Evolutionary conservation across 192 early-diverging fungal species (phyloP), one percentile per base, ranked within the genome.

Genomic region (Coemansia sp.): DNA sequence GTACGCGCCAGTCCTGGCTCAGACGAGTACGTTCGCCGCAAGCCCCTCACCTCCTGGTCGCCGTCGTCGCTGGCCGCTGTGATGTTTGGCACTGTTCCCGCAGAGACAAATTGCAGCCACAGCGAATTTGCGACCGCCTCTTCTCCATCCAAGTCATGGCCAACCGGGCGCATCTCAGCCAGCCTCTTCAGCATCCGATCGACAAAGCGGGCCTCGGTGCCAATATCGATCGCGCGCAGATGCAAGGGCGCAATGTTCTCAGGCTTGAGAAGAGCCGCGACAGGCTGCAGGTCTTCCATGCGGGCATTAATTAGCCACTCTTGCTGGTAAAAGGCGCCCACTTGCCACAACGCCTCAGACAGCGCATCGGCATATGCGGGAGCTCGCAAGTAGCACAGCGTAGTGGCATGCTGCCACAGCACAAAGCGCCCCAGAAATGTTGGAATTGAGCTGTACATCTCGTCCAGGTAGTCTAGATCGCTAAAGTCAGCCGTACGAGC

Each of bases 241-340:
- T 84, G 70, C 28, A 84, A 61, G 11, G 70, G 75, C 9, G 70
- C 81, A 43, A 84, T 63, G 55, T 39, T 55, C 2, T 43, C 65
- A 3, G 76, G 66, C 40, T 33, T 47, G 30, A 78, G 67, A 35
- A 78, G 67, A 8, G 55, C 70, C 0, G 53, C 40, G 1, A 39
- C 13, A 2, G 17, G 30, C 11, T 68, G 35, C 43, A 84, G 30
- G 37, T 50, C 42, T 16, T 37, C 66, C 14, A 84, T 49, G 1
- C 81, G 73, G 30, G 55, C 35, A 11, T 28, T 44, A n/a, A 84
- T 60, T 17, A 84, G 67, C 64, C 65, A 73, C 19, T 72, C 67
- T 50, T 73, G 81, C 73, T 84, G 81, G 2, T 44, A 21, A 72
- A 83, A 77, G 11, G 80, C 80, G 17, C 80, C 80, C 21, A 83